Conservation (phyloP, 2,329 filamentous ascomycete genomes). For the Chaetothyriales sp. region DNA sequence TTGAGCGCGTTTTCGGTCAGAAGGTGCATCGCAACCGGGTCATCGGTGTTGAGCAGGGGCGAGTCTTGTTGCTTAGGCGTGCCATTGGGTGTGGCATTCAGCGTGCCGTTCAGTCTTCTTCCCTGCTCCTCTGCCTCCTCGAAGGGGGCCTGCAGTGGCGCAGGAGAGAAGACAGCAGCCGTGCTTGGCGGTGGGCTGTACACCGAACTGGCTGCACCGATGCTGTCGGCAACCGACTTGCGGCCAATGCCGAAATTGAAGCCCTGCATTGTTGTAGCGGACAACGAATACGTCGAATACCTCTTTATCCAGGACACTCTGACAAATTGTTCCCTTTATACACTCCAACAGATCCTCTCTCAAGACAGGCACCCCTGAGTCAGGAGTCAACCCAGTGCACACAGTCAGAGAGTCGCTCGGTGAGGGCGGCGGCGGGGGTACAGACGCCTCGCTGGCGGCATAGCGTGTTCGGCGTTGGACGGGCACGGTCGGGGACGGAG, state of each 20-base stretch:
- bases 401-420: background rate
- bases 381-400: background rate
- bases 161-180: constrained; percentile 6
- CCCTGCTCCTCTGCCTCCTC: constrained; percentile 3
- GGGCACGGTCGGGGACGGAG: background rate
- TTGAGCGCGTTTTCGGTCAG: constrained; percentile 84
- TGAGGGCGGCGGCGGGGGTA: background rate
- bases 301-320: too few relatives aligned
- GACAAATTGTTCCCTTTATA: background rate
- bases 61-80: constrained; percentile 6
- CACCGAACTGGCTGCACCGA: constrained; percentile 16
- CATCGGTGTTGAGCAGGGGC: constrained; percentile 27
- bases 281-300: too few relatives aligned
- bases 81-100: background rate
- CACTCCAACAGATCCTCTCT: background rate
- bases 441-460: background rate
- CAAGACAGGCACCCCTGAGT: background rate
- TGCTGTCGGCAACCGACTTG: constrained; percentile 12
- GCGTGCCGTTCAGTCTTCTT: background rate
- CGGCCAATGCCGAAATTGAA: constrained; percentile 12
- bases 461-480: background rate
- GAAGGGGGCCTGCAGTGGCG: constrained; percentile 8
- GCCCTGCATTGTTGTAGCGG: constrained; percentile 6
- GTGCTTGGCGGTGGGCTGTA: constrained; percentile 12
- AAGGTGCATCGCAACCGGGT: constrained; percentile 68